phyloP scores from a whole-genome alignment of 305 asterid genomes.

The Plantago lanceolata region DNA sequence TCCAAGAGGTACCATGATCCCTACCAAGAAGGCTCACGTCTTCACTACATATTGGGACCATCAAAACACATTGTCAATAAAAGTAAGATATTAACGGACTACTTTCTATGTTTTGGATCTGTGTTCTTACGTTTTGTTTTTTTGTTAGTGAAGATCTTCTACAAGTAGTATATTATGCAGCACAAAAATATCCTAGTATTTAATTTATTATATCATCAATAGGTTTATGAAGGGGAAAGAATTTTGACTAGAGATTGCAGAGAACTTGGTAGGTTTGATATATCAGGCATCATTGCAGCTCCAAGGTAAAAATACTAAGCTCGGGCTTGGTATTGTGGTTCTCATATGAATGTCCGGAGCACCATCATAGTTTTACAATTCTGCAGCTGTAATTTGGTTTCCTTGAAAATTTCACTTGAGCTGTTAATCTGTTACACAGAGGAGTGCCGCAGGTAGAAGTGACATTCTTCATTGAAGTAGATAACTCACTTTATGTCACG shows the following conservation, averaged over 20 bases:
- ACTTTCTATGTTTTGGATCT: neutral
- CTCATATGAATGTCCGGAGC: neutral
- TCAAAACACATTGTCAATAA: conserved; percentile 34
- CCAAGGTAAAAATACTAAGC: conserved; percentile 26
- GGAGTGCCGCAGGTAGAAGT: conserved; percentile 47
- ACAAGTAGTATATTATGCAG: neutral
- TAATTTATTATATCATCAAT: neutral
- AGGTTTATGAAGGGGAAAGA: conserved; percentile 44
- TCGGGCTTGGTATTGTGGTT: neutral
- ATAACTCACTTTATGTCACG: conserved; percentile 28
- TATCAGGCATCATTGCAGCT: conserved; percentile 39
- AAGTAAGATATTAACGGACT: conserved; percentile 21
- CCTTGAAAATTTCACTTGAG: neutral
- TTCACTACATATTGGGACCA: conserved; percentile 37
- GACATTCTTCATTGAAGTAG: conserved; percentile 36
- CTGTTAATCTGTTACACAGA: conserved; percentile 15
- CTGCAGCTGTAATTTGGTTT: neutral
- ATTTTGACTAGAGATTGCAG: conserved; percentile 34
- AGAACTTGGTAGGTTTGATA: conserved; percentile 33
- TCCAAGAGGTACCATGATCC: conserved; percentile 32
- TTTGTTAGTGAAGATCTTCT: neutral
- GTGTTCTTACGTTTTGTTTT: neutral
- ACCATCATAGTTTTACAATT: neutral
- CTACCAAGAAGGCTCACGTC: conserved; percentile 31
- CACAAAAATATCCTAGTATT: neutral